These are phyloP conservation scores for Ceratocystis cacaofunesta DNA, from an alignment of 2,329 filamentous ascomycete species.

Conservation along the genomic window DNA sequence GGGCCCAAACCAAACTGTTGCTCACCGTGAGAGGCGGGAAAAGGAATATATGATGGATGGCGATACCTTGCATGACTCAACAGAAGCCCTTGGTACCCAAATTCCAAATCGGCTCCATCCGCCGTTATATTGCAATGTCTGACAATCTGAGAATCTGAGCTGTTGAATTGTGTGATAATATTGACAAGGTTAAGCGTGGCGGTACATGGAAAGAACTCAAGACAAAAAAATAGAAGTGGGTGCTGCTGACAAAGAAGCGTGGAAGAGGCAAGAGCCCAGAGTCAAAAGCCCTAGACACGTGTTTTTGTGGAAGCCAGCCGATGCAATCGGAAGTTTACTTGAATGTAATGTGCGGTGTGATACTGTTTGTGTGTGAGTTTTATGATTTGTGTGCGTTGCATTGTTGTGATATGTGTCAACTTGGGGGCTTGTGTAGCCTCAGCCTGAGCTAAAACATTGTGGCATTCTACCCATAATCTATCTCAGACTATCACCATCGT, in stretches of 20 bases:
- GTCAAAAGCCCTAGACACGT: not conserved
- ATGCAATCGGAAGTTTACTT: too few relatives aligned
- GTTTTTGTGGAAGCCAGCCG: not conserved
- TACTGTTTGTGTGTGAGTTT: not conserved
- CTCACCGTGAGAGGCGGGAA: not conserved
- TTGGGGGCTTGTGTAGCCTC: not conserved
- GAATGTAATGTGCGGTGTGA: too few relatives aligned
- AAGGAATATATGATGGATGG: not conserved
- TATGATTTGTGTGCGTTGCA: not conserved
- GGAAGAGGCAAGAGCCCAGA: not conserved
- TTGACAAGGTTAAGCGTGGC: not conserved
- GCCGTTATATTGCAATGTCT: not conserved
- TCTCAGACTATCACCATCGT: not conserved
- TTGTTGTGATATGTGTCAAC: not conserved
- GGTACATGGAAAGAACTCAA: not conserved
- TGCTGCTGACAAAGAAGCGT: not conserved
- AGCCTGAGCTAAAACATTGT: not conserved
- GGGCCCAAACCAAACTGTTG: not conserved
- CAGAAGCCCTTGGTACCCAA: not conserved
- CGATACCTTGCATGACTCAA: too few relatives aligned
- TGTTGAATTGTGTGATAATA: not conserved
- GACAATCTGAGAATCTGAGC: not conserved
- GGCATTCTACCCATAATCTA: not conserved
- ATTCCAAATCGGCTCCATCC: not conserved
- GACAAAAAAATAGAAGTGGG: not conserved